Conservation (phyloP, 495 filamentous ascomycete genomes). For the Penicillium parvum region DNA sequence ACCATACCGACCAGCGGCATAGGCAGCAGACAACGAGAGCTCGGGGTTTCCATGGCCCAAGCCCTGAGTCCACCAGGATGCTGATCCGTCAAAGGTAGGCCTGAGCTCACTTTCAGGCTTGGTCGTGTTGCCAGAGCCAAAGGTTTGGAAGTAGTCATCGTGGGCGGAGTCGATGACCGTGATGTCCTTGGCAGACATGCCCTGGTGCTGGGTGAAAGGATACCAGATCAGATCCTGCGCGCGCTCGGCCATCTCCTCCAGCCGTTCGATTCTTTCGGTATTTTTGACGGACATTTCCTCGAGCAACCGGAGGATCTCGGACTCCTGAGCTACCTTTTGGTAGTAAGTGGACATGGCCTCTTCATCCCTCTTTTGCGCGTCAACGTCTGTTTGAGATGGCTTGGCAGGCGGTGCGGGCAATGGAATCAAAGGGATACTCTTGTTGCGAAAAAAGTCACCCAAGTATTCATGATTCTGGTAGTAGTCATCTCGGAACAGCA, state of each 20-base stretch:
- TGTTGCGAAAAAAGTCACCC: conserved; percentile 54
- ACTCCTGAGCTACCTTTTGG: conserved; percentile 24
- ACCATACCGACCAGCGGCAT: conserved; percentile 77
- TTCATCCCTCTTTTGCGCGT: conserved; percentile 41
- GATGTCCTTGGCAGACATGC: conserved; percentile 54
- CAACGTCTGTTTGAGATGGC: conserved; percentile 21
- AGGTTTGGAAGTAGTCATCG: conserved; percentile 68
- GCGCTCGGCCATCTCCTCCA: conserved; percentile 54
- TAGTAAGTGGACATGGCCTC: conserved; percentile 60
- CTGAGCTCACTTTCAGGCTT: conserved; percentile 31
- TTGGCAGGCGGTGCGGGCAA: conserved; percentile 50
- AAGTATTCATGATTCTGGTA: conserved; percentile 66
- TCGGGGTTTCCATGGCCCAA: conserved; percentile 68
- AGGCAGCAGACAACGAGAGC: conserved; percentile 64
- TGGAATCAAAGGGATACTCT: conserved; percentile 50
- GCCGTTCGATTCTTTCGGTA: conserved; percentile 42
- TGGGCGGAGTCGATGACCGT: conserved; percentile 69
- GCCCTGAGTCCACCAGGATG: conserved; percentile 85
- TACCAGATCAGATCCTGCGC: conserved; percentile 69
- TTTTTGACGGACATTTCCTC: conserved; percentile 48
- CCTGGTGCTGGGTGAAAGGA: conserved; percentile 75
- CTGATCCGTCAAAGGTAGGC: conserved; percentile 70
- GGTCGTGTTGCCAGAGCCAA: conserved; percentile 15
- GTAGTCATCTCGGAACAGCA: conserved; percentile 56
- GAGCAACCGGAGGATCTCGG: conserved; percentile 37